Evolutionary conservation across 1,284 basidiomycete genomes (phyloP).

Genomic region (Sanghuangporus sanghuang): DNA sequence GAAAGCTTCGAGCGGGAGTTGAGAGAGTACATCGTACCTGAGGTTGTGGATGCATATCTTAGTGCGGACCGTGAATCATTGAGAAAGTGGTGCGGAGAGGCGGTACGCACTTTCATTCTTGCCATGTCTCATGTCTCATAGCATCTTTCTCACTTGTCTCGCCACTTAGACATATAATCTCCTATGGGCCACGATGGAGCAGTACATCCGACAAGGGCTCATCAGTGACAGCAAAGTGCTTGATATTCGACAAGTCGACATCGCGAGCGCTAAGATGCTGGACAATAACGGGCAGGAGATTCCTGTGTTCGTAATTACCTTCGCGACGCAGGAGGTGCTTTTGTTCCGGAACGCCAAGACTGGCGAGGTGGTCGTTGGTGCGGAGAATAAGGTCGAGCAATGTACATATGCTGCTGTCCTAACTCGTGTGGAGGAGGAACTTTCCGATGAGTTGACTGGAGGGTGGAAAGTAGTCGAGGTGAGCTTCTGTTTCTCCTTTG

Average conservation of each 20-base stretch:
- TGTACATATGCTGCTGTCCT: conserved; percentile 92
- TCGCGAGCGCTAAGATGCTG: conserved; percentile 74
- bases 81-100: conserved; percentile 93
- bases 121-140: not conserved
- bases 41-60: conserved; percentile 95
- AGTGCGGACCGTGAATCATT: conserved; percentile 84
- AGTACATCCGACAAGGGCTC: conserved; percentile 86
- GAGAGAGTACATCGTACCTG: conserved; percentile 95
- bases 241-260: conserved; percentile 90
- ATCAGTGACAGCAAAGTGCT: conserved; percentile 89
- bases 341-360: conserved; percentile 90
- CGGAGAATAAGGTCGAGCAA: conserved; percentile 86
- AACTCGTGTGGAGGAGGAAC: conserved; percentile 81
- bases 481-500: conserved; percentile 25
- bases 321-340: conserved; percentile 91
- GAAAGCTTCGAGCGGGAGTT: conserved; percentile 89
- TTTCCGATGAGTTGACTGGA: conserved; percentile 89
- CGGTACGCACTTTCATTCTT: conserved; percentile 53
- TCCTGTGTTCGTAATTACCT: conserved; percentile 92
- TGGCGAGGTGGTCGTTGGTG: conserved; percentile 80
- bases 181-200: conserved; percentile 95
- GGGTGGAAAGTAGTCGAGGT: conserved; percentile 99
- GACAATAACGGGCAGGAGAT: conserved; percentile 64
- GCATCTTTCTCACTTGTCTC: not conserved
- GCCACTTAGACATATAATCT: conserved; percentile 83